Conservation (phyloP, 768 basidiomycete genomes). For the Daedaleopsis sinensis region DNA sequence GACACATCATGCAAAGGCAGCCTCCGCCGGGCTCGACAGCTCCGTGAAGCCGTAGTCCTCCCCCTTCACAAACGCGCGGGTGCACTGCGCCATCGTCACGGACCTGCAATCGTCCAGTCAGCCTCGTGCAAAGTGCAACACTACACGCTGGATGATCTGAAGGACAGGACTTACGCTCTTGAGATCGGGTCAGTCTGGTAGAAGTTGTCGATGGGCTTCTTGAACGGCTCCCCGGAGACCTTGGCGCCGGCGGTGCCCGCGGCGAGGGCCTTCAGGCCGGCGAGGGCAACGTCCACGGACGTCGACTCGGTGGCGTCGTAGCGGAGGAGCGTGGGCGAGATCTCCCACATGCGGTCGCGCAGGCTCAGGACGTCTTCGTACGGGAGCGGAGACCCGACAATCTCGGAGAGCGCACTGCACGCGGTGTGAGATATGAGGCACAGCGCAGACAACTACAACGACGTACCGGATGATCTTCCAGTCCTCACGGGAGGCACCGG, state of each 20-base stretch:
- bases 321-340: slow-evolving; percentile 86
- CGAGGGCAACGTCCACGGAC: slow-evolving; percentile 68
- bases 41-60: slow-evolving; percentile 63
- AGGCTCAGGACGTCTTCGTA: slow-evolving; percentile 87
- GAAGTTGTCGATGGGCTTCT: slow-evolving; percentile 87
- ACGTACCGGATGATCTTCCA: slow-evolving; percentile 92
- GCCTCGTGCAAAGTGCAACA: not conserved
- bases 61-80: slow-evolving; percentile 80
- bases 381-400: slow-evolving; percentile 77
- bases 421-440: not conserved
- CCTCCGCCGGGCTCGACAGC: slow-evolving; percentile 45
- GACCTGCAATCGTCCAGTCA: slow-evolving; percentile 49
- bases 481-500: slow-evolving; percentile 95
- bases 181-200: slow-evolving; percentile 97
- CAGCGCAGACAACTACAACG: not conserved
- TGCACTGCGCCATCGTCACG: slow-evolving; percentile 96
- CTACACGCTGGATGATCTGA: too few relatives aligned
- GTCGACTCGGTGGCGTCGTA: slow-evolving; percentile 83
- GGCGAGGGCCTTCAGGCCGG: slow-evolving; percentile 66
- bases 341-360: slow-evolving; percentile 95
- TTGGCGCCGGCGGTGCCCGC: slow-evolving; percentile 55
- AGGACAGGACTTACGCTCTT: slow-evolving; percentile 85
- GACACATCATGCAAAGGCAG: slow-evolving; percentile 45
- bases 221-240: slow-evolving; percentile 61
- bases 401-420: slow-evolving; percentile 83